Percentiles rank a stretch among this genome's conserved stretches.
Evolutionary conservation across 495 filamentous ascomycete genomes (phyloP).

Genomic region (Podospora pseudopauciseta): DNA sequence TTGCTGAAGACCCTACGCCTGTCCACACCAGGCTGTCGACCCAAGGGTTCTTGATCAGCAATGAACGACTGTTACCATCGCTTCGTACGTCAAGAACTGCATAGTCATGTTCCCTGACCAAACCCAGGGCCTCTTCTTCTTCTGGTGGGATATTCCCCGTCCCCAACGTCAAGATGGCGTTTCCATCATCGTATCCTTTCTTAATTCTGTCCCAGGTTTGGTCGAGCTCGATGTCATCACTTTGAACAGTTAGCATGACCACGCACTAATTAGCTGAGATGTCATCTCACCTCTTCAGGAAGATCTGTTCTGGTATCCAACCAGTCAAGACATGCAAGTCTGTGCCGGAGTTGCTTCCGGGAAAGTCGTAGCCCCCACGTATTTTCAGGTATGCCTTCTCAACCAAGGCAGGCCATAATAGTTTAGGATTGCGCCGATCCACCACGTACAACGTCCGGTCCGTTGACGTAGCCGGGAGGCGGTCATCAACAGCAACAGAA

Average conservation of each 20-base stretch:
- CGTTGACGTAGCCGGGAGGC: slow-evolving; percentile 71
- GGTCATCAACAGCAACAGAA: slow-evolving; percentile 84
- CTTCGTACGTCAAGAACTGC: slow-evolving; percentile 79
- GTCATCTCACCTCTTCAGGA: slow-evolving; percentile 61
- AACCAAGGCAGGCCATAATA: slow-evolving; percentile 88
- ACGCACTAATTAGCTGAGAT: background rate
- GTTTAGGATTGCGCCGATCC: slow-evolving; percentile 70
- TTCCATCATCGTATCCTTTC: slow-evolving; percentile 67
- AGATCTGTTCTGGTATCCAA: slow-evolving; percentile 96
- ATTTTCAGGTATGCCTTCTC: slow-evolving; percentile 99
- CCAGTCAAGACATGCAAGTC: slow-evolving; percentile 87
- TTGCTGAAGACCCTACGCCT: slow-evolving; percentile 32
- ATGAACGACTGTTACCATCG: slow-evolving; percentile 50
- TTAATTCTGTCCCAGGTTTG: slow-evolving; percentile 76
- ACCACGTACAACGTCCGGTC: slow-evolving; percentile 80
- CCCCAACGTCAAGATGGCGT: slow-evolving; percentile 85
- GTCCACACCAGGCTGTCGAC: slow-evolving; percentile 71
- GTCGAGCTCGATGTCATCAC: slow-evolving; percentile 67
- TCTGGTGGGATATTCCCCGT: slow-evolving; percentile 72
- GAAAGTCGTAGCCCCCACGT: slow-evolving; percentile 94
- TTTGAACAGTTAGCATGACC: slow-evolving; percentile 12
- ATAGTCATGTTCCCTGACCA: slow-evolving; percentile 91
- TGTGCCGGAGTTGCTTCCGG: slow-evolving; percentile 95
- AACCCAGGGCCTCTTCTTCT: slow-evolving; percentile 74
- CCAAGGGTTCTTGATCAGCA: slow-evolving; percentile 97